Evolutionary conservation across 495 filamentous ascomycete genomes (phyloP), one percentile per base, ranked within the genome.

Genomic region (Podospora bellae-mahoneyi): DNA sequence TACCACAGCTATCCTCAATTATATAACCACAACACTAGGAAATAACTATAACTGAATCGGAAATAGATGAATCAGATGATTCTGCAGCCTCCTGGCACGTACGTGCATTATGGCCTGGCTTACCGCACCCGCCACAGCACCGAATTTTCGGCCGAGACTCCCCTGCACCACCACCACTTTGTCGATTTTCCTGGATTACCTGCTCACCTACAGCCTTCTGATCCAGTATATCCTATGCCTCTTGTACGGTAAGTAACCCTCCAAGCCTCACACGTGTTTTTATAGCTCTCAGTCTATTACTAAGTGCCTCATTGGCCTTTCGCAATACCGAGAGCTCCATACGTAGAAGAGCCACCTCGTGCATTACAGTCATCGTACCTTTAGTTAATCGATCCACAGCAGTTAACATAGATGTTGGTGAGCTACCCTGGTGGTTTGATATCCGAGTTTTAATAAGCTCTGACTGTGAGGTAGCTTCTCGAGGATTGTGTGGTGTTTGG

Each of bases 81-180:
- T 64, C 62, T 55, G 39, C 44, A 55, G n/a, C n/a, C n/a, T n/a
- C n/a, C n/a, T n/a, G n/a, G n/a, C n/a, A n/a, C n/a, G n/a, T n/a
- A n/a, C n/a, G 44, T n/a, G 62, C 62, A 64, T 64, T 64, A 64
- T 64, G 20, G 62, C 62, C 44, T 55, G 62, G 62, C 62, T 64
- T 64, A 53, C 62, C 44, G 26, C 44, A 64, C 18, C 54, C 54
- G 13, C 44, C 28, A 62, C 28, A 62, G 30, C 60, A 62, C 60
- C 28, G 26, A 62, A 34, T 39, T 15, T 64, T 64, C 39, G 62
- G 26, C 54, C 62, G 44, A 10, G 10, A 26, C 44, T 3, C 62
- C 15, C 44, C 30, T 64, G 3, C n/a, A 65, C 64, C 54, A 59
- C 54, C 39, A 65, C 64, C n/a, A 64, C 54, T 53, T 34, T 28